Percentiles rank a stretch among this genome's conserved stretches.
phyloP scores from a whole-genome alignment of 345 rosid species.

The Pistacia atlantica region DNA sequence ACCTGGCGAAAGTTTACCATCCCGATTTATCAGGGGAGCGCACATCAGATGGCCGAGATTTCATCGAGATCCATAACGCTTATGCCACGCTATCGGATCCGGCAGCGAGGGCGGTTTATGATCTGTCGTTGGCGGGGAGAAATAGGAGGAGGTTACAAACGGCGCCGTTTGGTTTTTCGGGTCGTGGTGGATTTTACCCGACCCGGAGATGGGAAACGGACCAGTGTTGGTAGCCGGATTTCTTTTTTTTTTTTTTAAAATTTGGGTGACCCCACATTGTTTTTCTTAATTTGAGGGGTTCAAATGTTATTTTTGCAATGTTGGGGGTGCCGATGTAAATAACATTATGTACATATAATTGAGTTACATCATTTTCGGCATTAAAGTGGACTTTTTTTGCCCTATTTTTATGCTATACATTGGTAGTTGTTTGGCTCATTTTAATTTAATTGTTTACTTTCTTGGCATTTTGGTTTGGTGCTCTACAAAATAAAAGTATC shows the following conservation, averaged over 20 bases:
- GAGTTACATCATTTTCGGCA: too few relatives aligned
- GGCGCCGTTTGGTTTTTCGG: neutral
- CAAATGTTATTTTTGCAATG: too few relatives aligned
- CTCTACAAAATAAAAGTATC: too few relatives aligned
- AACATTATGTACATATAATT: too few relatives aligned
- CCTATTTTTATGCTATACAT: conserved; percentile 47
- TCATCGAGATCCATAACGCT: conserved; percentile 72
- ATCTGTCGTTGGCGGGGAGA: conserved; percentile 42
- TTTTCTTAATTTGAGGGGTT: neutral
- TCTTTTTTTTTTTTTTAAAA: too few relatives aligned
- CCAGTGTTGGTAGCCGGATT: conserved; percentile 70
- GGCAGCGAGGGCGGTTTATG: conserved; percentile 67
- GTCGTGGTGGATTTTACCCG: conserved; percentile 27
- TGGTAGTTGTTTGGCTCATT: conserved; percentile 42
- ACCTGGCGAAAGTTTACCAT: conserved; percentile 63
- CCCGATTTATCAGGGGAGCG: conserved; percentile 51
- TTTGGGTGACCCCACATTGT: conserved; percentile 5
- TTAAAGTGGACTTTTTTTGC: neutral
- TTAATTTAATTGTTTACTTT: too few relatives aligned
- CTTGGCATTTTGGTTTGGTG: too few relatives aligned
- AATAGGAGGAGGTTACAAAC: conserved; percentile 18
- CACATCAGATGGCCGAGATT: conserved; percentile 50
- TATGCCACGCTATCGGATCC: conserved; percentile 79
- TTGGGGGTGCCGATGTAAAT: too few relatives aligned
- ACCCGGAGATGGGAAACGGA: conserved; percentile 89